A percentile compares a stretch with the other conserved stretches of the same genome.
These are phyloP conservation scores for Penicillium flavigenum DNA, from an alignment of 495 filamentous ascomycete genomes.

Conservation along the genomic window DNA sequence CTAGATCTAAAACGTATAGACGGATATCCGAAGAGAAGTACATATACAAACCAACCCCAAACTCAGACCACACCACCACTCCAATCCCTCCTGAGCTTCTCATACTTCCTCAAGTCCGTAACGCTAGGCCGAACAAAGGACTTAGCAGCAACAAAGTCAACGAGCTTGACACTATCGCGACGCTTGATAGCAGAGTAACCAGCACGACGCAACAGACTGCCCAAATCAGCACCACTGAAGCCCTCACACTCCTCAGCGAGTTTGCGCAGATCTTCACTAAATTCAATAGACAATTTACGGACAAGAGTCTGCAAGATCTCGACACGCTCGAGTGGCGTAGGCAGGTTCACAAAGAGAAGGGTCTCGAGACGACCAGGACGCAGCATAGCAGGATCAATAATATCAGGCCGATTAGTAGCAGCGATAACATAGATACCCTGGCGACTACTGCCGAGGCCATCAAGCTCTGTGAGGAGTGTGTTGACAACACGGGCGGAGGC, in stretches of 20 bases:
- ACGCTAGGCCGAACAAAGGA: conserved; percentile 77
- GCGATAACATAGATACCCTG: conserved; percentile 92
- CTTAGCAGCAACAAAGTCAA: conserved; percentile 78
- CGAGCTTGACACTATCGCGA: conserved; percentile 55
- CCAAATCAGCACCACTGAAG: conserved; percentile 88
- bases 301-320: conserved; percentile 81
- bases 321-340: conserved; percentile 71
- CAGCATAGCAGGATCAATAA: conserved; percentile 94
- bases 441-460: conserved; percentile 74
- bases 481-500: conserved; percentile 89
- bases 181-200: conserved; percentile 73
- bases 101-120: conserved; percentile 69
- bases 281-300: conserved; percentile 59
- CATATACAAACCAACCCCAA: not conserved
- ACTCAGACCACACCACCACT: conserved; percentile 36
- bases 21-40: not conserved
- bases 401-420: conserved; percentile 92
- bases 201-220: conserved; percentile 71
- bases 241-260: conserved; percentile 77
- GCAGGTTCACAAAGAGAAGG: conserved; percentile 85
- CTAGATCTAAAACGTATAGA: conserved; percentile 6
- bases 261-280: conserved; percentile 42
- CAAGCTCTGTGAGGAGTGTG: conserved; percentile 92
- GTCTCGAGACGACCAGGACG: conserved; percentile 89
- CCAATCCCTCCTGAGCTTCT: conserved; percentile 55